A percentile compares a stretch with the other conserved stretches of the same genome.
Evolutionary conservation across 345 rosid species (phyloP).

Genomic region (Lepidium aucheri): DNA sequence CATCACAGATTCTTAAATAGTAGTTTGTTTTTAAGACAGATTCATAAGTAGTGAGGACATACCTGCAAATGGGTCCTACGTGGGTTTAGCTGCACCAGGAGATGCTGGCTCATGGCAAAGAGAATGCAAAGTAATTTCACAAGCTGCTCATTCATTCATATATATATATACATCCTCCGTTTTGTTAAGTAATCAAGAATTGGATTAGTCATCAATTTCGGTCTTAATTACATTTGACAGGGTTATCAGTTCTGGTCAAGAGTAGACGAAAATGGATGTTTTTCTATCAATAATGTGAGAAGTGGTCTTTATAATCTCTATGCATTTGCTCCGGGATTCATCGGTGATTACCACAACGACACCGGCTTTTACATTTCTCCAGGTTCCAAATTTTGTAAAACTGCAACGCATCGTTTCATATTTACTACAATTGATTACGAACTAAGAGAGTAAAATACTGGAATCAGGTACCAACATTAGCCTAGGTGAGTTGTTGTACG

Average conservation of each 20-base stretch:
- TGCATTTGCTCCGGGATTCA: conserved; percentile 69
- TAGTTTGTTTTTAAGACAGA: conserved; percentile 28
- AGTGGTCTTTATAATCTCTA: conserved; percentile 59
- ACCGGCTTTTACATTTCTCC: conserved; percentile 31
- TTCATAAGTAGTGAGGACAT: conserved; percentile 26
- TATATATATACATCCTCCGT: background rate
- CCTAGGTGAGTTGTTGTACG: conserved; percentile 53
- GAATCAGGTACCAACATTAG: conserved; percentile 35
- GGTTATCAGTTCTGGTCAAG: conserved; percentile 87
- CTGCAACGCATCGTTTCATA: background rate
- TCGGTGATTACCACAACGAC: conserved; percentile 67
- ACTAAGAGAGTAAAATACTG: background rate
- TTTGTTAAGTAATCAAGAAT: background rate
- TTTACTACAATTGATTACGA: background rate
- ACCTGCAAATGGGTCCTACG: conserved; percentile 51
- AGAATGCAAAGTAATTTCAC: conserved; percentile 63
- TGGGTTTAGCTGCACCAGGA: conserved; percentile 83
- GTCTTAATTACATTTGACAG: conserved; percentile 26
- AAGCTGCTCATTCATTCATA: background rate
- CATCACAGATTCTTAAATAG: background rate
- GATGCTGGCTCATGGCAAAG: conserved; percentile 88
- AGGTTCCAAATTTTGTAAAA: conserved; percentile 33
- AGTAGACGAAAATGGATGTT: conserved; percentile 52
- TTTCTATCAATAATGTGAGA: conserved; percentile 39
- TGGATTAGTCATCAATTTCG: background rate